A percentile compares a stretch with the other conserved stretches of the same genome.
These are phyloP conservation scores for Ophiorrhiza pumila DNA, from an alignment of 257 asterid genomes.

Conservation along the genomic window DNA sequence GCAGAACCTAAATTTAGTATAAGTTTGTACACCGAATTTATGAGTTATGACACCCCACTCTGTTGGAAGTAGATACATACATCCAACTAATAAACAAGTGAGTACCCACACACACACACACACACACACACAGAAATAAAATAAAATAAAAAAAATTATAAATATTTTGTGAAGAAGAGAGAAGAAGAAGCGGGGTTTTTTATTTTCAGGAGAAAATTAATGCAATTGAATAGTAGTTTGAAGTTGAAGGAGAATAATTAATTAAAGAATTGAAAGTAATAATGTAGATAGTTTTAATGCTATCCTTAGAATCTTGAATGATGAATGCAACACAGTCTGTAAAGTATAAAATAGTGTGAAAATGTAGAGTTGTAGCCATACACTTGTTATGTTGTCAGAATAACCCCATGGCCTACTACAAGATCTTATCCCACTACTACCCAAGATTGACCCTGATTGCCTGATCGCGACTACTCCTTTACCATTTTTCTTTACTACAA, in stretches of 20 bases:
- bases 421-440: slow-evolving; percentile 10
- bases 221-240: background rate
- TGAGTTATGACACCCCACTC: no score
- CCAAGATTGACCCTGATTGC: slow-evolving; percentile 20
- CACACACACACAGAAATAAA: no score
- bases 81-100: no score
- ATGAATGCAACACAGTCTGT: slow-evolving; percentile 23
- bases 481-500: background rate
- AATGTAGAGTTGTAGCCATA: background rate
- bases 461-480: slow-evolving; percentile 24
- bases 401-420: background rate
- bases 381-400: slow-evolving; percentile 17
- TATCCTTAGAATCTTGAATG: slow-evolving; percentile 1
- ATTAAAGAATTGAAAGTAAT: no score
- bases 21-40: no score
- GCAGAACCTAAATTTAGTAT: no score
- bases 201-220: background rate
- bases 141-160: no score
- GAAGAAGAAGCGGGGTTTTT: no score
- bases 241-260: background rate
- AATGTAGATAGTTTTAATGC: no score
- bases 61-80: no score
- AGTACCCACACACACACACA: no score
- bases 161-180: no score
- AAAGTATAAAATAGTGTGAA: slow-evolving; percentile 9